Conservation (phyloP, 805 yeast species). For the Schwanniomyces yamadae region DNA sequence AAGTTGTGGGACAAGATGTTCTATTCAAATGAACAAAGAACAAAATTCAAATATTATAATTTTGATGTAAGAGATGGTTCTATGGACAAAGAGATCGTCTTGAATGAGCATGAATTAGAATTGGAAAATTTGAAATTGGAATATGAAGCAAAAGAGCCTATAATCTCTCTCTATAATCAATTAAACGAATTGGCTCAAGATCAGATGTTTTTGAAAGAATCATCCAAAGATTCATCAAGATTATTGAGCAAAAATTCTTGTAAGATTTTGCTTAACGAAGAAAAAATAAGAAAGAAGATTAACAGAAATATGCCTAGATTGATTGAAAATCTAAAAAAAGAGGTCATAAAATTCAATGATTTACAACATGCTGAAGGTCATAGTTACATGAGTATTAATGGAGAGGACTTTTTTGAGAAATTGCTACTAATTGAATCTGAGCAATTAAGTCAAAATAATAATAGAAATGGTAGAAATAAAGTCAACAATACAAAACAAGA, state of each 20-base stretch:
- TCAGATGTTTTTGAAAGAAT: constrained; percentile 59
- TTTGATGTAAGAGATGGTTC: constrained; percentile 34
- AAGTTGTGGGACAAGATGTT: constrained; percentile 62
- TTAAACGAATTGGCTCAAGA: constrained; percentile 59
- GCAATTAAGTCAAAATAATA: constrained; percentile 8
- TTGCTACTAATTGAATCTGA: constrained; percentile 32
- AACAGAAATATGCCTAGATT: constrained; percentile 67
- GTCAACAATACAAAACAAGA: background rate
- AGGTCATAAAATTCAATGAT: constrained; percentile 49
- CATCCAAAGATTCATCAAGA: constrained; percentile 79
- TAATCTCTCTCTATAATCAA: constrained; percentile 55
- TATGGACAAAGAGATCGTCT: constrained; percentile 56
- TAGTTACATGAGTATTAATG: constrained; percentile 39
- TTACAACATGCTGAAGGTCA: constrained; percentile 17
- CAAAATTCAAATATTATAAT: constrained; percentile 42
- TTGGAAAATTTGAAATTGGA: constrained; percentile 50
- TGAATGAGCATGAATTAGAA: constrained; percentile 66
- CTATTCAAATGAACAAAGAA: constrained; percentile 53
- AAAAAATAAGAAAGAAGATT: constrained; percentile 66
- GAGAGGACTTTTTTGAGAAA: constrained; percentile 46
- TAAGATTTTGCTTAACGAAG: constrained; percentile 76
- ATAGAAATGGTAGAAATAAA: constrained; percentile 4
- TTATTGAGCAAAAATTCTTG: constrained; percentile 74
- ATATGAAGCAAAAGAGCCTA: constrained; percentile 49
- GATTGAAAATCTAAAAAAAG: constrained; percentile 48